Evolutionary conservation across 2,329 filamentous ascomycete species (phyloP).

Genomic region (Graphium sp.): DNA sequence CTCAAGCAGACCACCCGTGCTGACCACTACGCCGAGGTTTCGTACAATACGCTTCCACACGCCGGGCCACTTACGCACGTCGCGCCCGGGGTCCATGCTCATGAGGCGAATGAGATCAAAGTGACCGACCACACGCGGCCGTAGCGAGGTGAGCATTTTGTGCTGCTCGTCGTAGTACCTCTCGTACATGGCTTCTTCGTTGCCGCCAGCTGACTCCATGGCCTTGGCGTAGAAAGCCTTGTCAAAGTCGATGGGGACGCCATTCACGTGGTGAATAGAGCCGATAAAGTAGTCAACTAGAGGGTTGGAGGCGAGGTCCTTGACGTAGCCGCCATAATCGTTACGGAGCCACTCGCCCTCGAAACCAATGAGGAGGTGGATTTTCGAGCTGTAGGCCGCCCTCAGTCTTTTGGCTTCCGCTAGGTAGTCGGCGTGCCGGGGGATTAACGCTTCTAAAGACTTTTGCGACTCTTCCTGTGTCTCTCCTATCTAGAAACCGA

Average conservation of each 20-base stretch:
- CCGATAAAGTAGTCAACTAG: conserved; percentile 81
- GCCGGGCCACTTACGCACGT: conserved; percentile 34
- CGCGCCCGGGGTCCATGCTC: conserved; percentile 48
- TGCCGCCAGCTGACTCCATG: conserved; percentile 26
- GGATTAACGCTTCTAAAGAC: conserved; percentile 27
- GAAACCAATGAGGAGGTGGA: conserved; percentile 76
- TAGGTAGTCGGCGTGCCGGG: conserved; percentile 56
- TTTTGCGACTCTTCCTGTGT: too few relatives aligned
- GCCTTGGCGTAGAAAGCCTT: conserved; percentile 46
- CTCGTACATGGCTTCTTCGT: conserved; percentile 59
- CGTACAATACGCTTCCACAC: conserved; percentile 63
- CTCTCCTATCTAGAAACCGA: too few relatives aligned
- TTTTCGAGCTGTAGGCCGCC: conserved; percentile 47
- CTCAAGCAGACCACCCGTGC: conserved; percentile 72
- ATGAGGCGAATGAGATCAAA: conserved; percentile 83
- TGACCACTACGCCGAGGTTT: conserved; percentile 55
- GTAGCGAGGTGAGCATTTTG: conserved; percentile 56
- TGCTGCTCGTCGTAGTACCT: conserved; percentile 81
- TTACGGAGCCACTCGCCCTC: conserved; percentile 86
- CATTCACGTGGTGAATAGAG: conserved; percentile 76
- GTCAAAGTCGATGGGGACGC: conserved; percentile 82
- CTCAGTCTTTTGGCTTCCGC: conserved; percentile 59
- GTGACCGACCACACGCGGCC: conserved; percentile 73
- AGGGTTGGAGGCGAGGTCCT: conserved; percentile 38
- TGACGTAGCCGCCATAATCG: conserved; percentile 38